phyloP scores from a whole-genome alignment of 306 rosid species.

The Rubus idaeus region DNA sequence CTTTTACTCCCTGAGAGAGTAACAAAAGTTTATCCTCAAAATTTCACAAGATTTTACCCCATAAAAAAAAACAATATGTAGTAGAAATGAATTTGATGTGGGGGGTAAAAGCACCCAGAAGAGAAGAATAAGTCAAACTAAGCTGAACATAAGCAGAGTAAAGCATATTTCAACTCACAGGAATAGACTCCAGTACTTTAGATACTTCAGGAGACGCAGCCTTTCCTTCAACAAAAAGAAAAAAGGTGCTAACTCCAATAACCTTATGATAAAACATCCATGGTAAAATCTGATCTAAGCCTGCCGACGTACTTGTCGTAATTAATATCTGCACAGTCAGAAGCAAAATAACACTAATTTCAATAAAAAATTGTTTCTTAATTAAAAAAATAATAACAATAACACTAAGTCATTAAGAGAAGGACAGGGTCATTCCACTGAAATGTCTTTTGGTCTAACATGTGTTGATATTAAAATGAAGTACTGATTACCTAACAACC shows the following conservation, averaged over 20 bases:
- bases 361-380: neutral
- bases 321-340: constrained; percentile 65
- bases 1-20: constrained; percentile 79
- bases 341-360: constrained; percentile 16
- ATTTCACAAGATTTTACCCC: neutral
- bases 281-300: constrained; percentile 92
- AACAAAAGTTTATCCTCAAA: constrained; percentile 15
- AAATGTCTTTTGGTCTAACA: neutral
- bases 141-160: neutral
- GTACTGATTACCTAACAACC: neutral
- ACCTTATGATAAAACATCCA: constrained; percentile 99
- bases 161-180: constrained; percentile 54
- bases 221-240: constrained; percentile 91
- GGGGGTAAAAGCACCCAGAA: neutral
- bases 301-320: constrained; percentile 84
- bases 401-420: neutral
- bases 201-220: constrained; percentile 85
- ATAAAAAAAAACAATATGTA: constrained; percentile 1
- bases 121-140: constrained; percentile 9
- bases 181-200: constrained; percentile 77
- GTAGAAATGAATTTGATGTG: constrained; percentile 17
- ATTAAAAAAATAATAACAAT: neutral
- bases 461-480: neutral
- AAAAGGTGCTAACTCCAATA: constrained; percentile 76
- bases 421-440: neutral